Evolutionary conservation across 1,139 yeast species (phyloP).

Genomic region (Kodamaea ohmeri): DNA sequence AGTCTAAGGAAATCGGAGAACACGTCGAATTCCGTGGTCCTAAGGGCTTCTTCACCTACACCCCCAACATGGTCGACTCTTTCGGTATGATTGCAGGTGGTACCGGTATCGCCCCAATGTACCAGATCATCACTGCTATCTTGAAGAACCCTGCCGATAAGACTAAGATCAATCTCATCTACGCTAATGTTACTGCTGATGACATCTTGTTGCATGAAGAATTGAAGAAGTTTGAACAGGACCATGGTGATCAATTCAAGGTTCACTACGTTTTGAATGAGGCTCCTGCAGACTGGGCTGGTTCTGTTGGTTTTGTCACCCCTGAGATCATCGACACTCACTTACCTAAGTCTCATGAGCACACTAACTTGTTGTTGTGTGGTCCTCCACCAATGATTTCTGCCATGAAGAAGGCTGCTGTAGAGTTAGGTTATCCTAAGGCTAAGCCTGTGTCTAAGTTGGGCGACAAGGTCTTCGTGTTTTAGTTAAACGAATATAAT

Average conservation of each 20-base stretch:
- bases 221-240: conserved; percentile 63
- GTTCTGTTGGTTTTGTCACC: conserved; percentile 79
- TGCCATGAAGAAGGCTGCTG: conserved; percentile 79
- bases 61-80: conserved; percentile 72
- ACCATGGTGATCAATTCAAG: conserved; percentile 63
- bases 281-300: conserved; percentile 74
- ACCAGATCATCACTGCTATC: conserved; percentile 80
- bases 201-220: conserved; percentile 81
- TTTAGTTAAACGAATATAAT: conserved; percentile 35
- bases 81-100: conserved; percentile 95
- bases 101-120: conserved; percentile 90
- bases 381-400: conserved; percentile 93
- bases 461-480: conserved; percentile 90
- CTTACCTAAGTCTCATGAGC: conserved; percentile 63
- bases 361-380: conserved; percentile 77
- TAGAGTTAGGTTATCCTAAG: conserved; percentile 74
- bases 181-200: conserved; percentile 74
- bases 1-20: conserved; percentile 54
- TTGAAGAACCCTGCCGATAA: conserved; percentile 71
- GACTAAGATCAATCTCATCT: conserved; percentile 69
- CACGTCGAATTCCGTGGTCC: conserved; percentile 71
- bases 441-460: conserved; percentile 89
- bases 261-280: conserved; percentile 74
- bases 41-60: conserved; percentile 84
- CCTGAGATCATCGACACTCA: conserved; percentile 66